phyloP scores from a whole-genome alignment of 768 basidiomycete genomes.

The Glaciozyma martinii region DNA sequence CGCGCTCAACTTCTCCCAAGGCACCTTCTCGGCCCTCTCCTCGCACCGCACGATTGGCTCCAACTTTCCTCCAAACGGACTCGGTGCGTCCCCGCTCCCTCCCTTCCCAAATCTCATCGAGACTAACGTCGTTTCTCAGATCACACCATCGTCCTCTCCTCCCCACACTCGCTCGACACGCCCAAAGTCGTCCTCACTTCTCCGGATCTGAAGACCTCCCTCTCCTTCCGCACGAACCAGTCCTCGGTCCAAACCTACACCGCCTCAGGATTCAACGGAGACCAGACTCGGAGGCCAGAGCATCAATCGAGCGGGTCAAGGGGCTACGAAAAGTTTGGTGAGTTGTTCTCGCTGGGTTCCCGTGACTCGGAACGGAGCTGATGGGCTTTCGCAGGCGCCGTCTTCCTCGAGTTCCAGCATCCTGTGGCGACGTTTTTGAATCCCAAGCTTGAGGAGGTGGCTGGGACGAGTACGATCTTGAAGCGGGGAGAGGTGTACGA shows the following conservation, averaged over 20 bases:
- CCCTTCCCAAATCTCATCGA: not conserved
- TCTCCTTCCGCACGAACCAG: conserved; percentile 18
- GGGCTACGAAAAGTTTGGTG: conserved; percentile 1
- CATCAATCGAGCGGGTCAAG: not conserved
- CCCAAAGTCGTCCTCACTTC: conserved; percentile 17
- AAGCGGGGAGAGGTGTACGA: conserved; percentile 20
- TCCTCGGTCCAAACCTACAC: conserved; percentile 24
- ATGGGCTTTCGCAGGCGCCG: conserved; percentile 5
- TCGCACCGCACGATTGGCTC: not conserved
- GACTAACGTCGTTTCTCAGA: not conserved
- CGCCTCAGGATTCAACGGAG: conserved; percentile 6
- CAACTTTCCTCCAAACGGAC: not conserved
- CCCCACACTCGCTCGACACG: not conserved
- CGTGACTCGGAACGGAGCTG: not conserved
- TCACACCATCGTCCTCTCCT: conserved; percentile 15
- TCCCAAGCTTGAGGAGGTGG: not conserved
- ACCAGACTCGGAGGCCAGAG: conserved; percentile 7
- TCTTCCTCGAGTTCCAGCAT: conserved; percentile 29
- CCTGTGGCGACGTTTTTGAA: conserved; percentile 20
- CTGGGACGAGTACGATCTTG: conserved; percentile 12
- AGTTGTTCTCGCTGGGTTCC: not conserved
- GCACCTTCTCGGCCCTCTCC: not conserved
- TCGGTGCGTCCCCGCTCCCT: not conserved
- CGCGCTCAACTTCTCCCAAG: conserved; percentile 1
- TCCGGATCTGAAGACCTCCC: conserved; percentile 3